These are phyloP conservation scores for Ceratocystis ficicola DNA, from an alignment of 2,329 filamentous ascomycete species.

Conservation along the genomic window DNA sequence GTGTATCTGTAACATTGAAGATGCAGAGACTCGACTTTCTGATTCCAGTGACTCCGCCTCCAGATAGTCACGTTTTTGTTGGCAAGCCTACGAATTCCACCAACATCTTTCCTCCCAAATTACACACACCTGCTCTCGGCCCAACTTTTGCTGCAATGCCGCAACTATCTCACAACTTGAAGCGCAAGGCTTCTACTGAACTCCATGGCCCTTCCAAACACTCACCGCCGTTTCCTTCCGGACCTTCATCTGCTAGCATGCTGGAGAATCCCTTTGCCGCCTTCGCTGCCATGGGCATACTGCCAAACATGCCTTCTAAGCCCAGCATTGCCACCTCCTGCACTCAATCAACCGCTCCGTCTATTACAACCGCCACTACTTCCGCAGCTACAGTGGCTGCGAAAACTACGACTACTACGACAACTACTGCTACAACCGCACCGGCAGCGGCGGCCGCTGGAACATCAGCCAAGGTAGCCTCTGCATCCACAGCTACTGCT, in stretches of 20 bases:
- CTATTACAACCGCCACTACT: neutral
- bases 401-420: neutral
- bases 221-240: constrained; percentile 22
- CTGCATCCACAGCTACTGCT: constrained; percentile 5
- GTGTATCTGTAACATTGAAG: constrained; percentile 21
- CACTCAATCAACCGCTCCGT: constrained; percentile 1
- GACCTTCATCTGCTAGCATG: constrained; percentile 25
- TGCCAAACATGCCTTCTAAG: constrained; percentile 11
- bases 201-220: constrained; percentile 20
- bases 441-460: neutral
- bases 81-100: constrained; percentile 12
- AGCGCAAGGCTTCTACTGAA: constrained; percentile 20
- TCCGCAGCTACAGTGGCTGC: neutral
- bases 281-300: constrained; percentile 16
- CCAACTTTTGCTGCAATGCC: constrained; percentile 21
- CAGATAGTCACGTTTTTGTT: constrained; percentile 30
- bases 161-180: constrained; percentile 6
- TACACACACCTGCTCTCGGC: constrained; percentile 21
- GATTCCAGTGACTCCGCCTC: constrained; percentile 32
- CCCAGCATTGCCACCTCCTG: neutral
- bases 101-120: constrained; percentile 12
- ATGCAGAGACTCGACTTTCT: constrained; percentile 26
- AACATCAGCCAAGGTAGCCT: constrained; percentile 1
- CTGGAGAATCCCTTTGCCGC: constrained; percentile 13
- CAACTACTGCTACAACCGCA: neutral